Base-by-base conservation (phyloP, 2,329 filamentous ascomycete genomes). In the Colletotrichum plurivorum region DNA sequence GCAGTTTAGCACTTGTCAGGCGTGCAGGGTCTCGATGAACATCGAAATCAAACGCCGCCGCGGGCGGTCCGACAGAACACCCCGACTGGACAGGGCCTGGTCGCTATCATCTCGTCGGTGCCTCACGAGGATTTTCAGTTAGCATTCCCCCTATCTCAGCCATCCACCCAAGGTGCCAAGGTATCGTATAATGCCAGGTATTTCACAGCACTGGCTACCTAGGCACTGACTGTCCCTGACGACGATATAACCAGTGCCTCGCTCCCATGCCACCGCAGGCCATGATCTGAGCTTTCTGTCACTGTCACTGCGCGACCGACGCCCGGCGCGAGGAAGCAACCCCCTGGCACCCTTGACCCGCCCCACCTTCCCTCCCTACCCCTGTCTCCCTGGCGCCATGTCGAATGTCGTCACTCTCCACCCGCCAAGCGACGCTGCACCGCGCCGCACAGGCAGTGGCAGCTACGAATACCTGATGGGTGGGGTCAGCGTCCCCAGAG, bases 391-490 rank as follows among this genome's bases (percentile, higher is more conserved):
- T 61, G 56, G 53, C 46, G 43, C 55, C 62, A 48, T 66, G 62
- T 52, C 55, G 20, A 51, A 69, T 69, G 66, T 66, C 66, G 62
- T 69, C 66, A 69, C 66, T 56, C 54, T 43, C 66, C 66, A 59
- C 55, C 20, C 39, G 31, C 45, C 61, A 60, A 66, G 62, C 31
- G 13, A 12, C 1, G 25, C 48, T 3, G 62, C 66, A 69, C 55
- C n/a, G 65, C 1, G 25, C 48, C 2, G 62, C 66, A 69, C 62
- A 22, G 65, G 36, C 65, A 60, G 48, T 56, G 22, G 51, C 51
- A 55, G 52, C 51, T 48, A 51, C 22, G 6, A 52, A 25, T 45
- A 27, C 9, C 25, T 53, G 53, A 31, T 53, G 22, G 59, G 61
- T 49, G 60, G 27, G 41, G 53, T 68, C 61, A 59, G 16, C 18